Evolutionary conservation across 495 filamentous ascomycete species (phyloP), one percentile per base, ranked within the genome.

Genomic region (Hypoxylon fragiforme): DNA sequence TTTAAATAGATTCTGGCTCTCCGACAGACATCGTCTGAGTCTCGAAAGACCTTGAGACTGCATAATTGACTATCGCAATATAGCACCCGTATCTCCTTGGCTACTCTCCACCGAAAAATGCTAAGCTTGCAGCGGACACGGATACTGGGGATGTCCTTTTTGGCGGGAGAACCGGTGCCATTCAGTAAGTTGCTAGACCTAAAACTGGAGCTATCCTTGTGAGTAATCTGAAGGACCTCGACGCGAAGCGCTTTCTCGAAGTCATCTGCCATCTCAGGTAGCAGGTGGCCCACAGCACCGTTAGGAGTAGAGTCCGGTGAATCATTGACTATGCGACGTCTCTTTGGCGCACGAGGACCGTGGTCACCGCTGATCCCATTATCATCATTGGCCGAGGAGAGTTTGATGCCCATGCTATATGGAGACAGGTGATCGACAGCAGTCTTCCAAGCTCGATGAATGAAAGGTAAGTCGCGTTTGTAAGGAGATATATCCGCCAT

Each of bases 21-120:
- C 38, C 68, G 70, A 11, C 68, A 65, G 16, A 65, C 50, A 40
- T 63, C 68, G 39, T 73, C 70, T 19, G 74, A 65, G 32, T 75
- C 75, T 56, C 72, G 74, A 55, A 70, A 77, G 15, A 74, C 56
- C 20, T 66, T 71, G 35, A 79, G 54, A 38, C 70, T 70, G 68
- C 76, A 79, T 15, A 75, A 57, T 40, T 77, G 73, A 50, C 72
- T 79, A 54, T 79, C 72, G 34, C 69, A 70, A 54, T 77, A 66
- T 26, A 79, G 49, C 6, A 75, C 59, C 9, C 65, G 62, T 28
- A 60, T 12, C 51, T 59, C 55, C 37, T 53, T 24, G 13, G 51
- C 40, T 50, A 43, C 20, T 39, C 63, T 44, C 54, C 60, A 53
- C 61, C 67, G 54, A 43, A 47, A 68, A 43, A 79, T 70, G 30